phyloP scores from a whole-genome alignment of 257 asterid genomes.

The Plantago major region DNA sequence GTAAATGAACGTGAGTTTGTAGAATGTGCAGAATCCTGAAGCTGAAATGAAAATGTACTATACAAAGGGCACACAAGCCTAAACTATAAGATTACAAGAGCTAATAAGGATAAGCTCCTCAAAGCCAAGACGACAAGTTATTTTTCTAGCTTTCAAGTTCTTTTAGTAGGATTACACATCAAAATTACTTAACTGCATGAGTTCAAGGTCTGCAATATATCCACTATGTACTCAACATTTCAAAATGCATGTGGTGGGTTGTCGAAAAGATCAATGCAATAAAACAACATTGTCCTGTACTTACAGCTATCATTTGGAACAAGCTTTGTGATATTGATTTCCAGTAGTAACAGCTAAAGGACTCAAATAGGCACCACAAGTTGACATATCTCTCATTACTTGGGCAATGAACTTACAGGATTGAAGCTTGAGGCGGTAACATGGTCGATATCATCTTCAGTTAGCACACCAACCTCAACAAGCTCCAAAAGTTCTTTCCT shows the following conservation, averaged over 20 bases:
- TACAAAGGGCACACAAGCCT: not conserved
- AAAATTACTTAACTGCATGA: not conserved
- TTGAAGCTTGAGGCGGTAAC: slow-evolving; percentile 66
- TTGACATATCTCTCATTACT: not conserved
- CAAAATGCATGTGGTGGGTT: not conserved
- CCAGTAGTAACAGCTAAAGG: too few relatives aligned
- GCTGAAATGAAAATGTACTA: too few relatives aligned
- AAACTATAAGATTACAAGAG: not conserved
- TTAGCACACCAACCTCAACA: slow-evolving; percentile 72
- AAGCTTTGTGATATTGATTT: not conserved
- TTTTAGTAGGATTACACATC: not conserved
- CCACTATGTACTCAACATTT: not conserved
- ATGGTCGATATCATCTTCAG: slow-evolving; percentile 67
- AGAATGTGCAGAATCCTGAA: too few relatives aligned
- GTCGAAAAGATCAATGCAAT: not conserved
- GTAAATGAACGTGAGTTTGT: not conserved
- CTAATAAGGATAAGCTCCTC: not conserved
- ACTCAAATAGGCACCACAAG: not conserved
- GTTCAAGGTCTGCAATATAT: not conserved
- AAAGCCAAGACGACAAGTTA: not conserved
- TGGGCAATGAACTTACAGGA: slow-evolving; percentile 50
- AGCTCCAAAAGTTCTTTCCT: slow-evolving; percentile 92
- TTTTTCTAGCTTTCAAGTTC: not conserved
- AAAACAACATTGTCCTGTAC: not conserved
- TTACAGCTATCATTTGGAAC: not conserved